Base-by-base conservation (phyloP, 2,329 filamentous ascomycete species). In the Diaporthe ampelina region DNA sequence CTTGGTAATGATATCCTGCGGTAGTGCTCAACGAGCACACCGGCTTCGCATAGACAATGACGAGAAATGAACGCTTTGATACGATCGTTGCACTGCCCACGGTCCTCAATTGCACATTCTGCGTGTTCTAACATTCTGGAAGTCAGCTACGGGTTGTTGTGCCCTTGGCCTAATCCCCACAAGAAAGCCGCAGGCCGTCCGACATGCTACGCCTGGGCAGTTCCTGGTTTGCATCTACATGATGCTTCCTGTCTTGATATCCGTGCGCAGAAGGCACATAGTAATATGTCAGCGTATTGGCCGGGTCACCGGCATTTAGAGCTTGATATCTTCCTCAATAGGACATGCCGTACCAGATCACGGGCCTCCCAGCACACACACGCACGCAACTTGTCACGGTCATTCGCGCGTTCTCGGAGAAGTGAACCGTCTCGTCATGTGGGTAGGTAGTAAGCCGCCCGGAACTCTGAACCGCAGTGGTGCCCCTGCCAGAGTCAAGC, bases 1-100 rank as follows among this genome's bases (percentile, higher is more conserved):
- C 63, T 67, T 67, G 63, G 63, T 37, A 67, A 37, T 67, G 63
- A 67, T 67, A 67, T 67, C 63, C 63, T 67, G 63, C 63, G 63
- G 45, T 67, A 67, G 32, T 52, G 63, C 63, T 5, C 11, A 52
- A 52, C 7, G 29, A 40, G 63, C 45, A 52, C 37, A 35, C 63
- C 63, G 63, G 63, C 63, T 24, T 52, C 45, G 29, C n/a, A 67
- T 67, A 52, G 29, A 52, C 45, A 52, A 37, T 67, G 29, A 37
- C 9, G 29, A 67, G 4, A 37, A 24, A 24, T 52, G n/a, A 52
- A 24, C 63, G 45, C 21, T 21, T 40, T 50, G 15, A 24, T 52
- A 24, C 24, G 19, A 40, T 24, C 29, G 19, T 37, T 13, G 17
- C 40, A 26, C 17, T 37, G 4, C 26, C 29, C 58, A 9, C 1